Evolutionary conservation across 441 rosid species (phyloP).

Genomic region (Erodium trifolium): DNA sequence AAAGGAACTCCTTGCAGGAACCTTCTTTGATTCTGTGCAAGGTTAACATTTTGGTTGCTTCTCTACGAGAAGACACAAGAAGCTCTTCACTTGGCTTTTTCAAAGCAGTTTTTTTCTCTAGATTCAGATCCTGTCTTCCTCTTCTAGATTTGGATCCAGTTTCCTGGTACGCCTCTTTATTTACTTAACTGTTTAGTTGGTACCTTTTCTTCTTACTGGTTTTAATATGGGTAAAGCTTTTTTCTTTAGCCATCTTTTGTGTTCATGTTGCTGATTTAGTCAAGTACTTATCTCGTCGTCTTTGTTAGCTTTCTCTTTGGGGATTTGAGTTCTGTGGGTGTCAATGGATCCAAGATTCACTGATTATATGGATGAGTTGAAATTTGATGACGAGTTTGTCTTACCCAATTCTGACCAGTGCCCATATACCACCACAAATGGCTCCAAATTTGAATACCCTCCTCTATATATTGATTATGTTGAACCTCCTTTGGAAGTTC

Average conservation of each 20-base stretch:
- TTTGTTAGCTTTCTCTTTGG: not conserved
- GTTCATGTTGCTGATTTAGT: not conserved
- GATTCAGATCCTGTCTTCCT: too few relatives aligned
- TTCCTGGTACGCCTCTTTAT: not conserved
- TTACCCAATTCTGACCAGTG: conserved; percentile 11
- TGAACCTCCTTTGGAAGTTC: conserved; percentile 12
- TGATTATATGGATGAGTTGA: conserved; percentile 19
- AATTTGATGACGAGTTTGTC: conserved; percentile 21
- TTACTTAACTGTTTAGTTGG: not conserved
- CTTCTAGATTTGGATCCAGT: too few relatives aligned
- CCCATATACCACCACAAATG: conserved; percentile 16
- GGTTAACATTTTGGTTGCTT: not conserved
- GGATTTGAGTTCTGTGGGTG: not conserved
- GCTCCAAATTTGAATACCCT: conserved; percentile 18
- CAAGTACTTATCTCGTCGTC: not conserved
- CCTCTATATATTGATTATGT: conserved; percentile 26
- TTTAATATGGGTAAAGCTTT: not conserved
- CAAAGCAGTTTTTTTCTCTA: too few relatives aligned
- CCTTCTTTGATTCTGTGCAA: not conserved
- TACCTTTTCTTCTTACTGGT: not conserved
- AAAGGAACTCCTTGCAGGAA: not conserved
- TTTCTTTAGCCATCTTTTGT: not conserved
- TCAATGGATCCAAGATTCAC: conserved; percentile 30
- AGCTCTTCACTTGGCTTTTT: not conserved
- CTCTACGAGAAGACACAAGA: not conserved